Percentiles rank a stretch among this genome's conserved stretches.
Evolutionary conservation across 2,329 filamentous ascomycete genomes (phyloP).

Genomic region (Aureobasidium leucospermi): DNA sequence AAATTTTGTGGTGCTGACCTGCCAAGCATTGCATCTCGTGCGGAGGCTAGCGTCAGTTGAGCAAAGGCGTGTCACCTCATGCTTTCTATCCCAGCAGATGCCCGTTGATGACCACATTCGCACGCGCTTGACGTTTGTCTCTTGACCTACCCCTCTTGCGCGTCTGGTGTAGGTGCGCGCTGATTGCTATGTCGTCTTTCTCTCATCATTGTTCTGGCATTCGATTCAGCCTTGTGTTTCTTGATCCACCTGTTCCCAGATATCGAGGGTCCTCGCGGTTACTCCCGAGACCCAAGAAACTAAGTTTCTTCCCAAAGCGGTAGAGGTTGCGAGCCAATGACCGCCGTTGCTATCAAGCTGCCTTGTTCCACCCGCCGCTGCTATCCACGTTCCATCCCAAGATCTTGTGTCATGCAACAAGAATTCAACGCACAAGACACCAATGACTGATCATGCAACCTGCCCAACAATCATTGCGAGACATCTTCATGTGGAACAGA

Average conservation of each 20-base stretch:
- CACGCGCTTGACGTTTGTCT: constrained; percentile 5
- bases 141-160: neutral
- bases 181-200: neutral
- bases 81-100: neutral
- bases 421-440: neutral
- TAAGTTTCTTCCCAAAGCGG: neutral
- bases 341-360: constrained; percentile 6
- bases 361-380: neutral
- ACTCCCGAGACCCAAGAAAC: constrained; percentile 6
- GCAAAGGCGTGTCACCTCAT: constrained; percentile 4
- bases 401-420: constrained; percentile 2
- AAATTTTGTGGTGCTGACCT: constrained; percentile 4
- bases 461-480: neutral
- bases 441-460: neutral
- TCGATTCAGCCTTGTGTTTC: neutral
- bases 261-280: constrained; percentile 2
- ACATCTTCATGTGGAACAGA: neutral
- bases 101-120: neutral
- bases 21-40: constrained; percentile 1
- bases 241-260: neutral
- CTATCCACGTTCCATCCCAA: neutral
- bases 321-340: constrained; percentile 7
- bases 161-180: neutral
- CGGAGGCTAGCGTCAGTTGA: constrained; percentile 12
- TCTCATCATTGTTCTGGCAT: neutral